Evolutionary conservation across 2,329 filamentous ascomycete species (phyloP), one percentile per base, ranked within the genome.

Genomic region (Arthrinium puccinioides): DNA sequence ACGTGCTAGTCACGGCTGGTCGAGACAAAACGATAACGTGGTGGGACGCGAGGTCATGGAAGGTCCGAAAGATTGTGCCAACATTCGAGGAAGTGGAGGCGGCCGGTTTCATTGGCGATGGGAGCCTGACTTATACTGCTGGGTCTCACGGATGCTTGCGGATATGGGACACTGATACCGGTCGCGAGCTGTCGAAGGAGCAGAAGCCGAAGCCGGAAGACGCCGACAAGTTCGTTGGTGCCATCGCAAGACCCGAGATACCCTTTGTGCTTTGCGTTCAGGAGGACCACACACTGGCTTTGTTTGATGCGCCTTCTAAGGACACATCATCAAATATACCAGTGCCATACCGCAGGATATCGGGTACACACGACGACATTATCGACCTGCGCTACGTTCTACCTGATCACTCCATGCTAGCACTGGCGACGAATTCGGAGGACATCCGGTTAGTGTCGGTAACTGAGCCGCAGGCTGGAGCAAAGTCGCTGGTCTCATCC

Each of bases 361-460:
- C 90, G 5, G 94, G 92, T 37, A 96, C 92, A 6, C 88, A 97
- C 59, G 94, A 98, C 57, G 92, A 98, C 59, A 88, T 98, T 36
- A 96, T 98, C 48, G 94, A 98, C 55, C 67, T 98, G 23, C 85
- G 83, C 21, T 96, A 92, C 52, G 70, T 97, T 38, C 78, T 92
- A 2, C 77, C 81, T 0, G 82, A 94, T 50, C 79, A 77, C 40
- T 90, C 87, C 3, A 65, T 94, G 36, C 72, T 98, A 44, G 94
- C 92, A 6, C 67, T 98, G 19, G 92, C 90, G 6, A 97, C 90
- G 3, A 98, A 98, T 58, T 87, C 89, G 0, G 92, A 98, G 61
- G 89, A 94, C 44, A 77, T 98, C 37, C 79, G 90, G 32, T 74
- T 98, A 39, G 79, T 98, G 4, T 94, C 87, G 1, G 72, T 92